Conservation (phyloP, 495 filamentous ascomycete genomes). For the Extremus antarcticus region DNA sequence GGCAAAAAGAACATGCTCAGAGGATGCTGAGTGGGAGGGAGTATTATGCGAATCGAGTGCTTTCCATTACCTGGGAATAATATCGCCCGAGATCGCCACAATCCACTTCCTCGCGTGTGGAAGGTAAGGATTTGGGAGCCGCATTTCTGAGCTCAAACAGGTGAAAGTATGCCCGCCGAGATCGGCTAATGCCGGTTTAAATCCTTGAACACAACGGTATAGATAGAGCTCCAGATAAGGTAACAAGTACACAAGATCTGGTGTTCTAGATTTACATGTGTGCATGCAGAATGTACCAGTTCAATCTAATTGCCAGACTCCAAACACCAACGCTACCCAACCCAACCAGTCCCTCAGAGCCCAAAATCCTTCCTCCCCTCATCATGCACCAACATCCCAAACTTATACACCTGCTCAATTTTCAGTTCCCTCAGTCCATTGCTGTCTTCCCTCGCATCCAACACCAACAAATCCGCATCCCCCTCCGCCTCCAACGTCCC, state of each 20-base stretch:
- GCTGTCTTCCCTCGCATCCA: conserved; percentile 44
- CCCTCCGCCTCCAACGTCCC: conserved; percentile 55
- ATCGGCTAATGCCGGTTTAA: background rate
- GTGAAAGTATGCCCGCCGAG: background rate
- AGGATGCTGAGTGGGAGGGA: background rate
- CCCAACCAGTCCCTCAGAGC: background rate
- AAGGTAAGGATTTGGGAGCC: no score
- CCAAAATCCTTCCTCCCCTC: background rate
- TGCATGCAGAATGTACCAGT: no score
- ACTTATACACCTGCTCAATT: conserved; percentile 70
- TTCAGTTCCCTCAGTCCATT: conserved; percentile 39
- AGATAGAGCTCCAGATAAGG: no score
- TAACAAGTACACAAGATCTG: no score
- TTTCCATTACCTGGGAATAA: no score
- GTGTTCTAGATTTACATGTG: no score
- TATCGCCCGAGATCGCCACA: background rate
- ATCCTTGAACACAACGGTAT: background rate
- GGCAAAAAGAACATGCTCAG: background rate
- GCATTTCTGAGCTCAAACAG: background rate
- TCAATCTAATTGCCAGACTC: background rate
- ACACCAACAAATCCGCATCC: conserved; percentile 69
- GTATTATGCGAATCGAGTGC: background rate
- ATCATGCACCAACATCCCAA: conserved; percentile 36
- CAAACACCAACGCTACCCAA: background rate
- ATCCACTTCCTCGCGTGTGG: background rate